Base-by-base conservation (phyloP, 1,284 basidiomycete species). In the Sanguinoderma infundibulare region DNA sequence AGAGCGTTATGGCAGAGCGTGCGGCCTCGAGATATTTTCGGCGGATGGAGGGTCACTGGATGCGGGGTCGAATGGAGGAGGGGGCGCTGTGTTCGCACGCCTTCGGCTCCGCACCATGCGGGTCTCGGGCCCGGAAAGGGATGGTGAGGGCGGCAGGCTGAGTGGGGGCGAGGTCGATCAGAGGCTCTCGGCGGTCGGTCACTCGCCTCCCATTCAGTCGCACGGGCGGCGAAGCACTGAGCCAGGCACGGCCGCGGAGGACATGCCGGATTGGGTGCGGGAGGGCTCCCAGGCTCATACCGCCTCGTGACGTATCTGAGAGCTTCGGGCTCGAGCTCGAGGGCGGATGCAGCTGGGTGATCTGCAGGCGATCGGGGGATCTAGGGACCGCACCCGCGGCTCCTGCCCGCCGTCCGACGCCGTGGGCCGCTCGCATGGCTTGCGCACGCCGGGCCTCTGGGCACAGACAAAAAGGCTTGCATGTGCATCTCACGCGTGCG, bases 281-380 rank as follows among this genome's bases (percentile, higher is more conserved):
- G 40, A 44, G 54, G 26, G 39, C 59, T 65, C 59, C 50, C 61
- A 63, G 53, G 61, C 40, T 62, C 57, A 63, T 63, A 46, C 54
- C 44, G 62, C 65, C 67, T 65, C 67, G 67, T 69, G 67, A 69
- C 67, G 67, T 69, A 67, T 49, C 24, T 47, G 35, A 9, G 49
- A 36, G 28, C 59, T 57, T 61, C 61, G 62, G 55, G 40, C 30
- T 58, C 49, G 49, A 51, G 60, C 60, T 59, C 42, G 42, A 50
- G 20, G 49, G 30, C 49, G 49, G 40, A 51, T 51, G 49, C 38
- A 53, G 60, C 63, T 42, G 64, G 53, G 52, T 47, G 67, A 68
- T 68, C 67, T 66, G 60, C 64, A 58, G 34, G 22, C 57, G 64
- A 68, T 66, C 64, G 67, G 59, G 59, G 54, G 52, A 56, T 56